Evolutionary conservation across 176 grass and related monocot genomes (phyloP).

Genomic region (Triticum monococcum): DNA sequence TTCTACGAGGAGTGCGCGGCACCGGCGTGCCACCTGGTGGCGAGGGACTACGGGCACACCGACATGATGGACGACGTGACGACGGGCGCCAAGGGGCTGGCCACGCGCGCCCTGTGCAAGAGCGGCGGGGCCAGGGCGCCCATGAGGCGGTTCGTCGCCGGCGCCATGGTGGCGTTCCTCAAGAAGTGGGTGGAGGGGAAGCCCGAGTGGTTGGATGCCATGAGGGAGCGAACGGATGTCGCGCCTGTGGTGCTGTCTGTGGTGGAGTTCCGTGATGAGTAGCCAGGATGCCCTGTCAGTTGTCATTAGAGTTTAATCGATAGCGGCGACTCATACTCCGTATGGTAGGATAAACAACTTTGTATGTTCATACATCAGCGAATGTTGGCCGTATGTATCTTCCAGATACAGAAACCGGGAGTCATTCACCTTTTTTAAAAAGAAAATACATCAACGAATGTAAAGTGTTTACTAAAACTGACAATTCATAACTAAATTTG

Average conservation of each 20-base stretch:
- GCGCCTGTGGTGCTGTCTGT: constrained; percentile 57
- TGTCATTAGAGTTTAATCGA: too few species aligned
- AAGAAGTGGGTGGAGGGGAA: constrained; percentile 40
- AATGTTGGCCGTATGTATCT: too few species aligned
- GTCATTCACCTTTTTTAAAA: too few species aligned
- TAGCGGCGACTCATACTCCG: too few species aligned
- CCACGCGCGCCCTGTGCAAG: constrained; percentile 52
- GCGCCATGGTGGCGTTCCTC: constrained; percentile 73
- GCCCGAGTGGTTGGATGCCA: constrained; percentile 18
- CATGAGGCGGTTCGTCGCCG: constrained; percentile 77
- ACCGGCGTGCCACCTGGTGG: constrained; percentile 69
- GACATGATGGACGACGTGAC: constrained; percentile 94
- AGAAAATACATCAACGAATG: too few species aligned
- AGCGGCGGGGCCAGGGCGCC: constrained; percentile 58
- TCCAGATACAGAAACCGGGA: too few species aligned
- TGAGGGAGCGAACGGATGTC: constrained; percentile 41
- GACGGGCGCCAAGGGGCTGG: constrained; percentile 47
- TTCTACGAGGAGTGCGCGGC: constrained; percentile 57
- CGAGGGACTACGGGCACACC: constrained; percentile 67
- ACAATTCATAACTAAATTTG: too few species aligned
- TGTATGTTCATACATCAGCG: too few species aligned
- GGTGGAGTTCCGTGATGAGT: constrained; percentile 29
- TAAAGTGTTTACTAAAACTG: too few species aligned
- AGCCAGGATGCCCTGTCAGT: background rate
- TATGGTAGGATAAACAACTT: too few species aligned